Conservation (phyloP, 2,329 filamentous ascomycete genomes). For the Verticillium nubilum region DNA sequence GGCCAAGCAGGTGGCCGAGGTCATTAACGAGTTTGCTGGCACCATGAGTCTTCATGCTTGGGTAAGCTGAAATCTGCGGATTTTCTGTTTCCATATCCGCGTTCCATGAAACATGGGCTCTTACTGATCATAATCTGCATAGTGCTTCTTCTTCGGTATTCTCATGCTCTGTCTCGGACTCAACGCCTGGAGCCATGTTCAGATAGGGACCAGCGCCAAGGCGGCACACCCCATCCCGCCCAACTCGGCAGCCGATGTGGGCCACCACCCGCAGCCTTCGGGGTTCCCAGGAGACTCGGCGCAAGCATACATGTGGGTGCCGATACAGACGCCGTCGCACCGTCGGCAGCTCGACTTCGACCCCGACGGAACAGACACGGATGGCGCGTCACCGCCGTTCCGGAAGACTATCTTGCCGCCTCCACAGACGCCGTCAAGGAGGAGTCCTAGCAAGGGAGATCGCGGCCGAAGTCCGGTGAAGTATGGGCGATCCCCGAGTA, state of each 20-base stretch:
- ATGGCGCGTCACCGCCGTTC: constrained; percentile 37
- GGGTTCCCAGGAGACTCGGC: constrained; percentile 22
- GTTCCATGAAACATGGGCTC: background rate
- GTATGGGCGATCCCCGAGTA: constrained; percentile 30
- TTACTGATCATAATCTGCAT: constrained; percentile 8
- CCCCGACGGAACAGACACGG: constrained; percentile 45
- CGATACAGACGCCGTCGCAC: constrained; percentile 43
- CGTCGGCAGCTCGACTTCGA: constrained; percentile 31
- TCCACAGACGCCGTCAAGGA: constrained; percentile 38
- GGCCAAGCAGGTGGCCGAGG: constrained; percentile 82
- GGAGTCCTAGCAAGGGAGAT: constrained; percentile 45
- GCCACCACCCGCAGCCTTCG: constrained; percentile 11
- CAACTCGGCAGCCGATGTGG: constrained; percentile 16
- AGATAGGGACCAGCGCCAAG: constrained; percentile 18
- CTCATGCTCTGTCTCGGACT: constrained; percentile 42
- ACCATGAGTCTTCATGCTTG: constrained; percentile 78
- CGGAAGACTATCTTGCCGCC: constrained; percentile 35
- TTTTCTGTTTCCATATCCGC: background rate
- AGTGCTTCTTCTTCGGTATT: constrained; percentile 48
- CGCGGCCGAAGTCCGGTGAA: constrained; percentile 44
- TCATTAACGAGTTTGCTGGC: constrained; percentile 91
- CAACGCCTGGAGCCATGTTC: constrained; percentile 31
- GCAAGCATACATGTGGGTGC: constrained; percentile 44
- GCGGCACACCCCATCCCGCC: constrained; percentile 15
- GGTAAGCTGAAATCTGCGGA: constrained; percentile 29